phyloP scores from a whole-genome alignment of 2,329 filamentous ascomycete species.

The Laburnicola sp. region DNA sequence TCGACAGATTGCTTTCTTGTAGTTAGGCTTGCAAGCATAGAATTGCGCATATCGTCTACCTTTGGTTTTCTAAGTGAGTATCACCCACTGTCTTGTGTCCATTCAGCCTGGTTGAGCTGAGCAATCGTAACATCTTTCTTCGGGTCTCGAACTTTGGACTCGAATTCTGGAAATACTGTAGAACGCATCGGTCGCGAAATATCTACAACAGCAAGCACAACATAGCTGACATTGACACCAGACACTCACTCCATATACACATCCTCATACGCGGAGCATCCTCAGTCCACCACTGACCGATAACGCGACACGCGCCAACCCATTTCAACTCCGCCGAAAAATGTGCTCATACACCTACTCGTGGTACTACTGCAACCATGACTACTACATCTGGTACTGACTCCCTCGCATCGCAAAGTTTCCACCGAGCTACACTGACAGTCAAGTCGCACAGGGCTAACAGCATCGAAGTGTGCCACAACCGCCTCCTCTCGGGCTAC shows the following conservation, averaged over 20 bases:
- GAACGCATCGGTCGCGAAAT: background rate
- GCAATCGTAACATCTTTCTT: background rate
- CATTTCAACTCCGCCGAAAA: slow-evolving; percentile 10
- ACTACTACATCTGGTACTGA: slow-evolving; percentile 51
- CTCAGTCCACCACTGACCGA: slow-evolving; percentile 8
- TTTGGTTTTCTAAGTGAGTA: background rate
- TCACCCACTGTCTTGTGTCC: background rate
- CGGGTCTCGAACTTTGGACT: background rate
- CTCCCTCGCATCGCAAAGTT: background rate
- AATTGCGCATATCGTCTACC: background rate
- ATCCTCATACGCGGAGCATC: background rate
- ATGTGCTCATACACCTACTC: slow-evolving; percentile 55
- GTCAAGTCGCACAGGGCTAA: slow-evolving; percentile 35
- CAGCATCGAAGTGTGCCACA: slow-evolving; percentile 51
- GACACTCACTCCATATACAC: background rate
- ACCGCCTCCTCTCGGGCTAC: slow-evolving; percentile 51
- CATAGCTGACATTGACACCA: slow-evolving; percentile 1
- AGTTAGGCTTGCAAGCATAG: background rate
- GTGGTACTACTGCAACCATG: slow-evolving; percentile 54
- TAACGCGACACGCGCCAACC: slow-evolving; percentile 9
- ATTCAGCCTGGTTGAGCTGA: background rate
- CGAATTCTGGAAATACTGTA: background rate
- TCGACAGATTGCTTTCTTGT: background rate
- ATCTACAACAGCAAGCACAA: background rate
- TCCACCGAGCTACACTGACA: slow-evolving; percentile 9